Evolutionary conservation across 306 rosid species (phyloP).

Genomic region (Cucurbita maxima): DNA sequence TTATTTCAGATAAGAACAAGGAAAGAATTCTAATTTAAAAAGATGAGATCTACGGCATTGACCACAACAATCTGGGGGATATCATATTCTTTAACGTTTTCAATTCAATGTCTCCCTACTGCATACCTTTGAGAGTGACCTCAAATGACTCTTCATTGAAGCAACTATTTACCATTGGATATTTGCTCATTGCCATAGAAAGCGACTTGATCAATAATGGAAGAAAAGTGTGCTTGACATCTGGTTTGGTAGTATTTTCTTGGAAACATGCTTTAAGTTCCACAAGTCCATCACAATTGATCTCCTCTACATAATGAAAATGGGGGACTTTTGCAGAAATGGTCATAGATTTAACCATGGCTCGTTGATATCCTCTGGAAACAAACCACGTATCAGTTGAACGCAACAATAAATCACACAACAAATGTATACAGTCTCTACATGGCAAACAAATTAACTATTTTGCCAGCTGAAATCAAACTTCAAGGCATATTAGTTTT

Average conservation of each 20-base stretch:
- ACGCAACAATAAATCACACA: neutral
- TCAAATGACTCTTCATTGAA: conserved; percentile 68
- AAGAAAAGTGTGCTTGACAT: conserved; percentile 77
- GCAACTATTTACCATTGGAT: conserved; percentile 69
- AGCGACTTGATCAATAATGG: conserved; percentile 70
- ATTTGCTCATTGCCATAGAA: conserved; percentile 62
- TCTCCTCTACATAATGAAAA: conserved; percentile 84
- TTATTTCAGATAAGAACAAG: neutral
- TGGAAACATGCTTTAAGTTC: conserved; percentile 70
- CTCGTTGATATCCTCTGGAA: conserved; percentile 78
- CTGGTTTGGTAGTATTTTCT: conserved; percentile 44
- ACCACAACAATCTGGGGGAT: neutral
- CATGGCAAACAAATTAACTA: neutral
- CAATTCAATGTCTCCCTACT: neutral
- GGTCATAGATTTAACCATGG: conserved; percentile 78
- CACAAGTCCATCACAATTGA: conserved; percentile 56
- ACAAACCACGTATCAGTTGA: conserved; percentile 1
- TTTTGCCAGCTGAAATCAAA: neutral
- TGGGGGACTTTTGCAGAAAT: conserved; percentile 86
- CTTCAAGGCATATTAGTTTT: neutral
- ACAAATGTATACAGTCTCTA: neutral
- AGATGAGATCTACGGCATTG: neutral
- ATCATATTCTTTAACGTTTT: neutral
- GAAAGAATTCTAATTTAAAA: neutral
- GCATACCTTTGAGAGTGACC: conserved; percentile 67